phyloP scores from a whole-genome alignment of 192 early-diverging fungal genomes.

The Backusella westeae region DNA sequence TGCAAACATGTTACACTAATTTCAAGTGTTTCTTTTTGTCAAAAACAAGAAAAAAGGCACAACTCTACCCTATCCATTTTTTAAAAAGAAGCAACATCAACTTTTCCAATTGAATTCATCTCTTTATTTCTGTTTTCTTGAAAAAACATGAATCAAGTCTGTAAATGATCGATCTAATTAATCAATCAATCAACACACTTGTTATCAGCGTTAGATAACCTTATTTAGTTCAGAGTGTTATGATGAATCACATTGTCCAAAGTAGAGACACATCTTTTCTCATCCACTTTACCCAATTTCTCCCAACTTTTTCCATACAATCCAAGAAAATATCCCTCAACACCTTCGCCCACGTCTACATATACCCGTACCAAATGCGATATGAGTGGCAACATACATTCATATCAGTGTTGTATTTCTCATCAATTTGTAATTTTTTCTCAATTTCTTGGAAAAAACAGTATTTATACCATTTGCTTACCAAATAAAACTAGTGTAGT shows the following conservation, averaged over 20 bases:
- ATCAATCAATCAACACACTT: background rate
- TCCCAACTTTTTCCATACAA: background rate
- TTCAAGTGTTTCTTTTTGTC: background rate
- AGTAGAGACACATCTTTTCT: background rate
- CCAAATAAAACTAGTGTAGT: no score
- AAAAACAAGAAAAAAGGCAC: background rate
- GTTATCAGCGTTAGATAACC: background rate
- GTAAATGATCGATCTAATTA: background rate
- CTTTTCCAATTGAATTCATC: background rate
- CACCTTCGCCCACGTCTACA: no score
- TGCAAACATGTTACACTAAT: background rate
- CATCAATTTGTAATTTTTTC: no score
- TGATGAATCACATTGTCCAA: background rate
- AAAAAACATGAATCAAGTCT: no score
- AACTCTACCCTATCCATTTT: background rate
- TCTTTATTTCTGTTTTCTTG: no score
- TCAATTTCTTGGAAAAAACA: no score
- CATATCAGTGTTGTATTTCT: no score
- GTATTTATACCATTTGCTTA: no score
- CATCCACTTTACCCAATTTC: background rate
- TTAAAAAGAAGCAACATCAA: background rate
- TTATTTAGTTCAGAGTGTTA: background rate
- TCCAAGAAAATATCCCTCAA: background rate
- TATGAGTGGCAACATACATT: no score
- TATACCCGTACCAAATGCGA: no score